Percentiles rank a stretch among this genome's conserved stretches.
These are phyloP conservation scores for Termitomyces sp. DNA, from an alignment of 768 basidiomycete species.

Conservation along the genomic window DNA sequence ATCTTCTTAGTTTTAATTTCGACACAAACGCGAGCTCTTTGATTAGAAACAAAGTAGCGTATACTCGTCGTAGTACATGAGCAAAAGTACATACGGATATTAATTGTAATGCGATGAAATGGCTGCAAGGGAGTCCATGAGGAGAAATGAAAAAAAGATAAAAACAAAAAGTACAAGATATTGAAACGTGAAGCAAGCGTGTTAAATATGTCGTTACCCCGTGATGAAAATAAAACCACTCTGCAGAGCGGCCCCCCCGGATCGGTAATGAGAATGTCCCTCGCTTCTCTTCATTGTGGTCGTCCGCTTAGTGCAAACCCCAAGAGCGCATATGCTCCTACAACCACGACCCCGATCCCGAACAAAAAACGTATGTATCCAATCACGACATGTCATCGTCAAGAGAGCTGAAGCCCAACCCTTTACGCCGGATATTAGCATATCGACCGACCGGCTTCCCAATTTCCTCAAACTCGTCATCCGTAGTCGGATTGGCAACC, in stretches of 20 bases:
- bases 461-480: slow-evolving; percentile 76
- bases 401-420: slow-evolving; percentile 37
- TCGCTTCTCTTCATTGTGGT: slow-evolving; percentile 10
- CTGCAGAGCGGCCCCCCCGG: not conserved
- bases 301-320: slow-evolving; percentile 17
- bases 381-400: slow-evolving; percentile 36
- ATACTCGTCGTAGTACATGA: slow-evolving; percentile 17
- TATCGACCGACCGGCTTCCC: slow-evolving; percentile 66
- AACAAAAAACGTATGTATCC: not conserved
- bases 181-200: slow-evolving; percentile 7
- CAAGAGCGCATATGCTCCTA: slow-evolving; percentile 18
- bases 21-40: slow-evolving; percentile 2
- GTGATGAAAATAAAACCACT: not conserved
- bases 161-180: slow-evolving; percentile 2
- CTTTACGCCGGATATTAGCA: slow-evolving; percentile 53
- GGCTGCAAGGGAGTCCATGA: slow-evolving; percentile 12
- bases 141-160: not conserved
- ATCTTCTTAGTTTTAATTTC: slow-evolving; percentile 4
- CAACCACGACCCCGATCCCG: slow-evolving; percentile 11
- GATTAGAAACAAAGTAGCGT: slow-evolving; percentile 19
- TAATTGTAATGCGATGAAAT: slow-evolving; percentile 13
- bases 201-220: slow-evolving; percentile 13
- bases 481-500: slow-evolving; percentile 48
- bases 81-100: slow-evolving; percentile 17
- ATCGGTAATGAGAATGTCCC: slow-evolving; percentile 12